A percentile compares a stretch with the other conserved stretches of the same genome.
These are phyloP conservation scores for Solanum chilense DNA, from an alignment of 257 asterid genomes.

Conservation along the genomic window DNA sequence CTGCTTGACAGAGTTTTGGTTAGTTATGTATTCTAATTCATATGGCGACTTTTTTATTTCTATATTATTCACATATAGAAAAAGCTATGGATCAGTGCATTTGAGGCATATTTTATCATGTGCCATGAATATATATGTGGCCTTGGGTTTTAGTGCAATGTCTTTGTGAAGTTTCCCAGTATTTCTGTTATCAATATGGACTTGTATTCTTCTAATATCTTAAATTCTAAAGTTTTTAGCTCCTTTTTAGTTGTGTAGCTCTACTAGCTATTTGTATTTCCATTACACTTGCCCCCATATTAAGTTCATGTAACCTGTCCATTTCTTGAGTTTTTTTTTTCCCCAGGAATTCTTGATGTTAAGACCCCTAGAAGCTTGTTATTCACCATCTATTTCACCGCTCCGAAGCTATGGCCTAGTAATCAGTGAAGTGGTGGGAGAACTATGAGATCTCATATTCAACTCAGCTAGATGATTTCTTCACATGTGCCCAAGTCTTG, in stretches of 20 bases:
- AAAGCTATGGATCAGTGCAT: neutral
- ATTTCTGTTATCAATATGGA: neutral
- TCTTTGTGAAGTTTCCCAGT: neutral
- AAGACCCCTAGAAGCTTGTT: neutral
- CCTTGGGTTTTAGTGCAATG: neutral
- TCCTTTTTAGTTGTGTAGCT: neutral
- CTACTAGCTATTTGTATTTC: neutral
- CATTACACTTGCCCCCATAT: neutral
- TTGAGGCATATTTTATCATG: neutral
- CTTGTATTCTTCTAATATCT: neutral
- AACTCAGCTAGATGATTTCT: neutral
- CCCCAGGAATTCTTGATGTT: neutral
- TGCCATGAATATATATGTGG: neutral
- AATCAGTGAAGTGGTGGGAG: neutral
- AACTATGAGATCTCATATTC: neutral
- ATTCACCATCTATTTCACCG: neutral
- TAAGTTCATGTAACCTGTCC: neutral
- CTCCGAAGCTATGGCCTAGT: neutral
- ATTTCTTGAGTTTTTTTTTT: neutral
- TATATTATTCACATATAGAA: neutral
- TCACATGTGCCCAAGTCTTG: neutral
- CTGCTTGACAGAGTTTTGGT: neutral
- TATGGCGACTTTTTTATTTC: neutral
- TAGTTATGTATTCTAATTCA: neutral
- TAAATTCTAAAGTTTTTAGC: neutral